Base-by-base conservation (phyloP, 2,329 filamentous ascomycete species). In the Aureobasidium subglaciale region DNA sequence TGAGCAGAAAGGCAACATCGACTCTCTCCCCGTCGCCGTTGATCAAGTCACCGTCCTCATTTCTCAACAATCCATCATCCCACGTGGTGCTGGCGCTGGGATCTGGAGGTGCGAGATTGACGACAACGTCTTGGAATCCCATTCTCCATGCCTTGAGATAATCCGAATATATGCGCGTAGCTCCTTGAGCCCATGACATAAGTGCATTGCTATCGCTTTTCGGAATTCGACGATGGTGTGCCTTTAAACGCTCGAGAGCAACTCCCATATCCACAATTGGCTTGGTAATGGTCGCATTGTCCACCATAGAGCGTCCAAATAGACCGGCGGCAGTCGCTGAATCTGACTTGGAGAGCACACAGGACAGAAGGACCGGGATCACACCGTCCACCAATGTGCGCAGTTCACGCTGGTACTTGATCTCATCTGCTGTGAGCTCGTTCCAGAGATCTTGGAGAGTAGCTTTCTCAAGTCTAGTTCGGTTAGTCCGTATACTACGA, bases 191-290 rank as follows among this genome's bases (percentile, higher is more conserved):
- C 93, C 93, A 99, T 37, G 78, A 79, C 9, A 95, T 76, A 52
- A 99, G 78, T 13, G 81, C 79, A 56, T 87, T 81, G 1, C 87
- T 74, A 61, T 93, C 84, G 20, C 84, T 78, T 49, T 87, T 76
- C 0, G 92, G 90, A 15, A 95, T 87, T 54, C 86, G 84, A 65
- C 83, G 87, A 73, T 99, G 93, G 34, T 88, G 75, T 22, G 80
- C 83, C 69, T 86, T 90, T 45, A 99, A 74, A 63, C 89, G 86
- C 70, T 97, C 91, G 5, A 99, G 78, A 3, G 87, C 85, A 56
- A 96, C 81, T 7, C 93, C 93, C 91, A 99, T 97, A 63, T 90
- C 85, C 40, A 97, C 84, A 54, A 99, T 95, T 0, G 92, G 88
- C 69, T 90, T 88, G 13, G 88, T 90, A 61, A 91, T 78, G 63